A percentile compares a stretch with the other conserved stretches of the same genome.
Evolutionary conservation across 108 stramenopile species (phyloP).

Genomic region (Poteriospumella lacustris): DNA sequence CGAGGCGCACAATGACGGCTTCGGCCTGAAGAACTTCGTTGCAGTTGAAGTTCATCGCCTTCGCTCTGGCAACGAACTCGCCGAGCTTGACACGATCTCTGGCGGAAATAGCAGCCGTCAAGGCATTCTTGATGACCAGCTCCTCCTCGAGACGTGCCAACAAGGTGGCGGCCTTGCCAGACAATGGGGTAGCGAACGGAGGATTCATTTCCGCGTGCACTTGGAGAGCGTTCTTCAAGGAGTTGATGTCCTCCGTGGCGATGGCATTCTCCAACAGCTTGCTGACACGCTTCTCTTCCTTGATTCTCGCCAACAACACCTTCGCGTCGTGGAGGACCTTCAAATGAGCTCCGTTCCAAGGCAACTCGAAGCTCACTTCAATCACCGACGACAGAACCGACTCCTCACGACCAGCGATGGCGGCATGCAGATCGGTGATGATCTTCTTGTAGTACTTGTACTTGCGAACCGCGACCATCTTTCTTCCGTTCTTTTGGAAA

Average conservation of each 20-base stretch:
- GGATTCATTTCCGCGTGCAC: slow-evolving; percentile 34
- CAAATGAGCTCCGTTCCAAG: slow-evolving; percentile 36
- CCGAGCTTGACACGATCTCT: slow-evolving; percentile 44
- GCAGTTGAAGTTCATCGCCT: slow-evolving; percentile 20
- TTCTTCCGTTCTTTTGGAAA: slow-evolving; percentile 29
- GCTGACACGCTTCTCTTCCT: slow-evolving; percentile 44
- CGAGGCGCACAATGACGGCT: slow-evolving; percentile 43
- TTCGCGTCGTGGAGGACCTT: slow-evolving; percentile 39
- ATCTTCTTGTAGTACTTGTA: slow-evolving; percentile 35
- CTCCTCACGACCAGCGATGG: slow-evolving; percentile 40
- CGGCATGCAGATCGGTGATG: slow-evolving; percentile 36
- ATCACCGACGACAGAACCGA: slow-evolving; percentile 29
- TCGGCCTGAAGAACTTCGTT: slow-evolving; percentile 43
- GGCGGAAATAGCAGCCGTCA: slow-evolving; percentile 32
- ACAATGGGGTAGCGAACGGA: slow-evolving; percentile 17
- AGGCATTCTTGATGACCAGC: slow-evolving; percentile 36
- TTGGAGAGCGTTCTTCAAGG: slow-evolving; percentile 37
- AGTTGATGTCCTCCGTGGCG: slow-evolving; percentile 36
- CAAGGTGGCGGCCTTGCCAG: slow-evolving; percentile 31
- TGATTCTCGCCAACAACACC: slow-evolving; percentile 33
- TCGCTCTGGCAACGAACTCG: slow-evolving; percentile 36
- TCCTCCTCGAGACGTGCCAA: slow-evolving; percentile 43
- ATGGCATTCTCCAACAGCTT: slow-evolving; percentile 37
- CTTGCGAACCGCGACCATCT: slow-evolving; percentile 26
- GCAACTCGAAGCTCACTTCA: slow-evolving; percentile 36